phyloP scores from a whole-genome alignment of 805 yeast genomes.

The Scheffersomyces coipomensis region DNA sequence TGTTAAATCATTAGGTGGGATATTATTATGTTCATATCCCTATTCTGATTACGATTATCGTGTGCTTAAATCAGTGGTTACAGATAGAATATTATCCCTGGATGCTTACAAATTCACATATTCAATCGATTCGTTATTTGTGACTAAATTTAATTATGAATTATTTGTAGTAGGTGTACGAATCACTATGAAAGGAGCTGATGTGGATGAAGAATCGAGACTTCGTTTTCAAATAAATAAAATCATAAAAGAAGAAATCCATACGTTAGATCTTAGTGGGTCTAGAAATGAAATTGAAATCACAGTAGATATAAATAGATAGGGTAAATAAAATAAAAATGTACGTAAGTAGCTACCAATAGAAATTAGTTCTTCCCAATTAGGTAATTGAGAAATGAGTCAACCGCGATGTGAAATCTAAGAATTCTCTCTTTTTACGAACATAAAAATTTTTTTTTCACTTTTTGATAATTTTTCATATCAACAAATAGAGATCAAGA shows the following conservation, averaged over 20 bases:
- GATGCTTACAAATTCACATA: slow-evolving; percentile 54
- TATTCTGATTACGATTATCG: slow-evolving; percentile 36
- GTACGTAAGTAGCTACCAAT: too few relatives aligned
- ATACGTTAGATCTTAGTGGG: slow-evolving; percentile 16
- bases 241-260: slow-evolving; percentile 36
- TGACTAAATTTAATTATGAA: slow-evolving; percentile 63
- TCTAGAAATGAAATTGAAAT: slow-evolving; percentile 25
- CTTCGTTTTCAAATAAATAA: slow-evolving; percentile 50
- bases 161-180: slow-evolving; percentile 56
- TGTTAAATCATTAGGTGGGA: slow-evolving; percentile 50
- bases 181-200: slow-evolving; percentile 64
- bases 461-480: too few relatives aligned
- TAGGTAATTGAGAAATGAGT: slow-evolving; percentile 21
- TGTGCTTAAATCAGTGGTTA: slow-evolving; percentile 37
- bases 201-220: slow-evolving; percentile 64
- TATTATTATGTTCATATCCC: slow-evolving; percentile 55
- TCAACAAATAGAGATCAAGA: not conserved
- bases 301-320: slow-evolving; percentile 32
- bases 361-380: slow-evolving; percentile 7
- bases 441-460: too few relatives aligned
- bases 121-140: slow-evolving; percentile 45
- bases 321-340: not conserved
- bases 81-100: slow-evolving; percentile 44
- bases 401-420: slow-evolving; percentile 36
- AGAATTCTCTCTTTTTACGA: too few relatives aligned